Base-by-base conservation (phyloP, 352 stramenopile genomes). In the Thraustochytrium striatum region DNA sequence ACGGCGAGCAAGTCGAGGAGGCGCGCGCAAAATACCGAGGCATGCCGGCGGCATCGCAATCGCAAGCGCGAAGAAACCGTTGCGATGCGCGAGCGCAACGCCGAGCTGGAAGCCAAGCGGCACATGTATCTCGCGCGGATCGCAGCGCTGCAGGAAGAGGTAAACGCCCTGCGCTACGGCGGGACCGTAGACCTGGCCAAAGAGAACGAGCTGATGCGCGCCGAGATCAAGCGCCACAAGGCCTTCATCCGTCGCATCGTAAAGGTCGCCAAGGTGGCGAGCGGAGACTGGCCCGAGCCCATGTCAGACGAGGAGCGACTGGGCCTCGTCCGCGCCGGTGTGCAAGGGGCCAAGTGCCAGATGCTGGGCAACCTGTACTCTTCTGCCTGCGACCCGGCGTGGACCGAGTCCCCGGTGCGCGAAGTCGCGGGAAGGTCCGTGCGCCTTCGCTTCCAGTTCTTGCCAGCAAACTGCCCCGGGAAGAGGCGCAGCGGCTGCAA, bases 181-280 rank as follows among this genome's bases (percentile, higher is more conserved):
- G 62, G 44, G n/a, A 19, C 13, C 32, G 35, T 73, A 13, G 62
- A 73, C 62, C 25, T 75, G 65, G 13, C 21, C 3, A 16, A 30
- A 7, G 65, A 75, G 47, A 75, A 75, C 30, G 32, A 68, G 8
- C 65, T 75, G 8, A 16, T 75, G 52, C 65, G 65, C 1, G 50
- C 32, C 3, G 21, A 75, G 47, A 75, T 75, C 50, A 16, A 21
- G 19, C 65, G 25, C 28, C 65, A 75, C 65, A 75, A 75, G 25
- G 28, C 59, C 21, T 70, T 57, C 41, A 52, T 70, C 21, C 1
- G 21, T 3, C 13, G 41, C 13, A 55, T 70, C 16, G 38, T 70
- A 3, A 8, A n/a, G 9, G 59, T 52, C 25, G 59, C 53, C 36
- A 13, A 50, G 1, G 41, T 32, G 8, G n/a, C 36, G 36, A 33